Evolutionary conservation across 2,329 filamentous ascomycete genomes (phyloP), one percentile per base, ranked within the genome.

Genomic region (Pyrenophora graminea): DNA sequence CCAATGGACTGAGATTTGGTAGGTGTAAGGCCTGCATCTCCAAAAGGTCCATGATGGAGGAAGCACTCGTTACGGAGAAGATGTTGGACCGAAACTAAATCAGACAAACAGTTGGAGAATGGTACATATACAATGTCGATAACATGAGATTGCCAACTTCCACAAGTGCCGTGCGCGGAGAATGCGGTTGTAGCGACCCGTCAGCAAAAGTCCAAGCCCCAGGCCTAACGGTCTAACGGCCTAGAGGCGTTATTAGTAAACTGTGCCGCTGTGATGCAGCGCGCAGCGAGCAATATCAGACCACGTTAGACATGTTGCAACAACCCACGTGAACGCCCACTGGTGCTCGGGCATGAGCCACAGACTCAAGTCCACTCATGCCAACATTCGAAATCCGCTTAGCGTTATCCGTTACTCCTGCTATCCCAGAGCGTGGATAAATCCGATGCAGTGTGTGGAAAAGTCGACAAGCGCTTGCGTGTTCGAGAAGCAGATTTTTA

Each of bases 221-320:
- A 12, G 23, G 27, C 36, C 30, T 18, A 45, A 27, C 33, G 23
- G 27, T 31, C 30, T 18, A 45, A 27, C 33, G 12, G 18, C 44
- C 43, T 46, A 40, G 32, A 50, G n/a, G 37, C 39, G n/a, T 36
- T 23, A 40, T 48, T 41, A 34, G 50, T 44, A 6, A 33, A 34
- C 50, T 42, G 50, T 48, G 53, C 53, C 53, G 42, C 51, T 38
- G 32, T 42, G 33, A 32, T 50, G 53, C 53, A 56, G 50, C 8
- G 39, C 19, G 33, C 34, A 37, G 41, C 33, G 15, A 21, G 39
- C 19, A 46, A 37, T 15, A 49, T 43, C 43, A 39, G 39, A 25
- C 48, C 52, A 55, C 30, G 38, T 39, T 42, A 34, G 21, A 33
- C 39, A 36, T 19, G 43, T 30, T 39, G 34, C 30, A 36, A 43